These are phyloP conservation scores for Ophiosphaerella korrae DNA, from an alignment of 2,329 filamentous ascomycete genomes.

Conservation along the genomic window DNA sequence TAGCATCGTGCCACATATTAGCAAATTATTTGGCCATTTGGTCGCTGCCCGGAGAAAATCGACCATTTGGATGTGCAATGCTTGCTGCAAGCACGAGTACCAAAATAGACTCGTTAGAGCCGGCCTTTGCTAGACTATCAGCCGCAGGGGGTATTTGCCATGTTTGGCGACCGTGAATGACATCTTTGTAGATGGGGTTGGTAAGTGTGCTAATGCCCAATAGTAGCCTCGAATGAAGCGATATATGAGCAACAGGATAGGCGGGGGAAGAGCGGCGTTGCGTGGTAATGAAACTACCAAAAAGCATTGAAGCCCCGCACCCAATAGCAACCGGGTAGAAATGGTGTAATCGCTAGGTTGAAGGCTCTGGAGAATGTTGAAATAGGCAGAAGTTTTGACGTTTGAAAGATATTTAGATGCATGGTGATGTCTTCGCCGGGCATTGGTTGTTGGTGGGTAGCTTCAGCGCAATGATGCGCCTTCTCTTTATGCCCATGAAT, in stretches of 20 bases:
- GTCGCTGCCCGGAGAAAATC: not conserved
- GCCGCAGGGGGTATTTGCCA: too few species aligned
- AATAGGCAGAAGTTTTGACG: too few species aligned
- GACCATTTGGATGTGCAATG: too few species aligned
- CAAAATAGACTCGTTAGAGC: too few species aligned
- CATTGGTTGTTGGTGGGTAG: not conserved
- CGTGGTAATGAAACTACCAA: slow-evolving; percentile 6
- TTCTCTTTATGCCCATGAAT: too few species aligned
- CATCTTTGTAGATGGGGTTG: too few species aligned
- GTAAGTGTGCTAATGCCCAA: too few species aligned
- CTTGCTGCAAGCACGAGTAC: too few species aligned
- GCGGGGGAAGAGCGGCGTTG: slow-evolving; percentile 6
- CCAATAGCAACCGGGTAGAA: slow-evolving; percentile 14
- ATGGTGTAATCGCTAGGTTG: slow-evolving; percentile 8
- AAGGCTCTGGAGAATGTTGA: not conserved
- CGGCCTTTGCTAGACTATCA: too few species aligned
- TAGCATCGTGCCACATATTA: too few species aligned
- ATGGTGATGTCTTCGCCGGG: not conserved
- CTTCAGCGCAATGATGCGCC: not conserved
- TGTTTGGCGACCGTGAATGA: too few species aligned
- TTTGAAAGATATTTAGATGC: not conserved
- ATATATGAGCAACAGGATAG: slow-evolving; percentile 7
- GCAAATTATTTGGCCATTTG: too few species aligned
- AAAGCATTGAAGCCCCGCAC: slow-evolving; percentile 8
- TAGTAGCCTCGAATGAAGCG: slow-evolving; percentile 7